Evolutionary conservation across 805 yeast species (phyloP).

Genomic region (Zygoascus flipseniorum): DNA sequence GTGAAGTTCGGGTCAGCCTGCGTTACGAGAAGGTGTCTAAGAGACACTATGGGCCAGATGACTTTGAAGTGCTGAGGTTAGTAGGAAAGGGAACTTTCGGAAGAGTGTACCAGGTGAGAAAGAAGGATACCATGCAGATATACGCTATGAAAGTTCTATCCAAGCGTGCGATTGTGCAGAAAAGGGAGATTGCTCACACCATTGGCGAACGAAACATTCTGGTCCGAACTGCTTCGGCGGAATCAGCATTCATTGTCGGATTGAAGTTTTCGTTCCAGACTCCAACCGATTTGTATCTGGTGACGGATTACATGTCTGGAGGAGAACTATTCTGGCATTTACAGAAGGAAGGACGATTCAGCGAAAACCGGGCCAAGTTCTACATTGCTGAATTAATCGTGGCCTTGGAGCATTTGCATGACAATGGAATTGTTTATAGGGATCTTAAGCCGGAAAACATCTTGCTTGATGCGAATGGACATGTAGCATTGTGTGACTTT

Average conservation of each 20-base stretch:
- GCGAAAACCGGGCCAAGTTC: slow-evolving; percentile 91
- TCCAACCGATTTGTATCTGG: slow-evolving; percentile 81
- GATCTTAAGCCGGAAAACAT: slow-evolving; percentile 97
- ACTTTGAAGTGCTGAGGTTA: slow-evolving; percentile 83
- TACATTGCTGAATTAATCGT: slow-evolving; percentile 93
- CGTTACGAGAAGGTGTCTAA: slow-evolving; percentile 61
- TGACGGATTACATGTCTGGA: slow-evolving; percentile 96
- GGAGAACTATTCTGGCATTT: slow-evolving; percentile 96
- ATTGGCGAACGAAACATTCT: slow-evolving; percentile 93
- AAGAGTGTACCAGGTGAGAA: slow-evolving; percentile 92
- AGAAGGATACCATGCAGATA: slow-evolving; percentile 79
- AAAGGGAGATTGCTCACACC: slow-evolving; percentile 96
- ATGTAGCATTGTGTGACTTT: slow-evolving; percentile 94
- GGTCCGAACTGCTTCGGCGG: slow-evolving; percentile 83
- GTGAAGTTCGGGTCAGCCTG: slow-evolving; percentile 69
- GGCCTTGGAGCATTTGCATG: slow-evolving; percentile 90
- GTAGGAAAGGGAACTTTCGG: slow-evolving; percentile 97
- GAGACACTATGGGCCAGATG: slow-evolving; percentile 76
- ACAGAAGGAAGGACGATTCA: slow-evolving; percentile 91
- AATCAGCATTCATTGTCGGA: slow-evolving; percentile 91
- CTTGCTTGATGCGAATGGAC: slow-evolving; percentile 91
- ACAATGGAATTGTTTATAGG: slow-evolving; percentile 91
- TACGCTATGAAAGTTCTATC: slow-evolving; percentile 97
- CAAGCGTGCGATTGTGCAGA: slow-evolving; percentile 89
- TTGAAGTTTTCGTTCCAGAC: slow-evolving; percentile 95